Evolutionary conservation across 2,329 filamentous ascomycete genomes (phyloP).

Genomic region (Hymenoscyphus occultus): DNA sequence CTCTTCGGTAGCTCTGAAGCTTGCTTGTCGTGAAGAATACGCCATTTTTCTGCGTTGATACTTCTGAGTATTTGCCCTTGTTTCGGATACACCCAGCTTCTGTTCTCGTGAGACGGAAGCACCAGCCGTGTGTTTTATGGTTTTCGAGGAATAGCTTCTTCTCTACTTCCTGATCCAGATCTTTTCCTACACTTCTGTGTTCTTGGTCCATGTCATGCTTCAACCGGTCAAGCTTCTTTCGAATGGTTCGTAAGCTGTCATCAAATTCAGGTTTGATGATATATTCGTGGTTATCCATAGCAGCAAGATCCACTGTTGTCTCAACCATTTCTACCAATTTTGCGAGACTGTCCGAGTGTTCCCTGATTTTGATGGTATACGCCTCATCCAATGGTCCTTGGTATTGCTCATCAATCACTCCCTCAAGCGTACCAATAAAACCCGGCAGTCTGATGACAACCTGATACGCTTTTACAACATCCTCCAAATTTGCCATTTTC

Average conservation of each 20-base stretch:
- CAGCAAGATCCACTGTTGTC: slow-evolving; percentile 93
- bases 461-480: slow-evolving; percentile 94
- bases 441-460: slow-evolving; percentile 88
- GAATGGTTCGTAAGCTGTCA: slow-evolving; percentile 80
- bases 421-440: slow-evolving; percentile 84
- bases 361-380: slow-evolving; percentile 80
- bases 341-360: slow-evolving; percentile 72
- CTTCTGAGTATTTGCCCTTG: slow-evolving; percentile 86
- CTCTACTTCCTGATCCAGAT: slow-evolving; percentile 88
- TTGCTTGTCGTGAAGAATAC: slow-evolving; percentile 93
- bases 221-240: slow-evolving; percentile 84
- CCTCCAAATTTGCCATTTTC: slow-evolving; percentile 85
- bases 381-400: slow-evolving; percentile 80
- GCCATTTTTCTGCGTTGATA: slow-evolving; percentile 97
- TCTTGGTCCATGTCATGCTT: slow-evolving; percentile 80
- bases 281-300: slow-evolving; percentile 94
- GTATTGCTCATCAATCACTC: slow-evolving; percentile 93
- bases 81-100: slow-evolving; percentile 93
- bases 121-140: slow-evolving; percentile 94
- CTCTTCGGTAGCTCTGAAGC: slow-evolving; percentile 75
- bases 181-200: slow-evolving; percentile 70
- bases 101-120: slow-evolving; percentile 85
- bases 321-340: slow-evolving; percentile 98
- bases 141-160: slow-evolving; percentile 99
- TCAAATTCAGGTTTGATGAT: slow-evolving; percentile 99